These are phyloP conservation scores for Blastobotrys elegans DNA, from an alignment of 1,139 yeast species.

Conservation along the genomic window DNA sequence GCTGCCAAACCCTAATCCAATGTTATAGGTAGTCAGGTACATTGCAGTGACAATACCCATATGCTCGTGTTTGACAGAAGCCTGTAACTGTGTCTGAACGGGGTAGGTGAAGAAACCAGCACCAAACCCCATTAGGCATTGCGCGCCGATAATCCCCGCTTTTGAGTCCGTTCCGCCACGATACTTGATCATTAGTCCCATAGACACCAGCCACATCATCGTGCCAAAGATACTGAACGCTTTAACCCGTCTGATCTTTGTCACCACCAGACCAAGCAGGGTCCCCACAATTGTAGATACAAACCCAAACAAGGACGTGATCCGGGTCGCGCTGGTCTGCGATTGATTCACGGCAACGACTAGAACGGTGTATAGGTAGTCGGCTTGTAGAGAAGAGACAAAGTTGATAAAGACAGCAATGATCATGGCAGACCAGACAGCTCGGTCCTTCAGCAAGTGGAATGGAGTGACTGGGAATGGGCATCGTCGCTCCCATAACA, in stretches of 20 bases:
- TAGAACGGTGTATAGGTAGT: conserved; percentile 58
- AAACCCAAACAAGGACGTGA: conserved; percentile 55
- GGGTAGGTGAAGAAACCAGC: conserved; percentile 68
- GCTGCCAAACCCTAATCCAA: conserved; percentile 44
- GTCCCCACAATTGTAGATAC: conserved; percentile 60
- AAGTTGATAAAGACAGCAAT: conserved; percentile 53
- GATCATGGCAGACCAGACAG: conserved; percentile 57
- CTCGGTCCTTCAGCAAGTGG: conserved; percentile 54
- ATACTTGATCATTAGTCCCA: conserved; percentile 53
- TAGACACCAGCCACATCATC: conserved; percentile 48
- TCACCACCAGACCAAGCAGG: conserved; percentile 49
- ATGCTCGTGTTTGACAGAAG: conserved; percentile 51
- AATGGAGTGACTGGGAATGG: conserved; percentile 56
- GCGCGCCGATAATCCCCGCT: conserved; percentile 60
- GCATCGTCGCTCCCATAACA: conserved; percentile 53
- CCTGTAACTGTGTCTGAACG: conserved; percentile 58
- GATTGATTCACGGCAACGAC: conserved; percentile 57
- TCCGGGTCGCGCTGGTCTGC: conserved; percentile 57
- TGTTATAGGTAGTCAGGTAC: conserved; percentile 37
- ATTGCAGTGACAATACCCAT: conserved; percentile 43
- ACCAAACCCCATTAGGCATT: conserved; percentile 64
- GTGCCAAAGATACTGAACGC: conserved; percentile 56
- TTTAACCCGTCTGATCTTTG: conserved; percentile 48
- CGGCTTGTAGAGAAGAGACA: conserved; percentile 63
- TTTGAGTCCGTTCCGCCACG: conserved; percentile 49